phyloP scores from a whole-genome alignment of 306 rosid genomes.

The Cucurbita pepo region DNA sequence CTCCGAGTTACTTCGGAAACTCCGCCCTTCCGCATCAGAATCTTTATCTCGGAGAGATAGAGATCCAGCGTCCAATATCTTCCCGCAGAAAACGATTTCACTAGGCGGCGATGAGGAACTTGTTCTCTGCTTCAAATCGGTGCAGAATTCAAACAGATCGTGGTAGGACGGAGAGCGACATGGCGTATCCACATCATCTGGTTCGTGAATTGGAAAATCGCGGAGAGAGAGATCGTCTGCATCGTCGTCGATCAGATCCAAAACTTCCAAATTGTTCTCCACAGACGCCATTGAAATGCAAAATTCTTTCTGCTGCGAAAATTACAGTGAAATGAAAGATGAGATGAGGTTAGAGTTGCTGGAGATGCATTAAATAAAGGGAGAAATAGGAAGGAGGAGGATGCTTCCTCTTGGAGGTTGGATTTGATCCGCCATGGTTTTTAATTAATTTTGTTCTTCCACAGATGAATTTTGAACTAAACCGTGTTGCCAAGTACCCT shows the following conservation, averaged over 20 bases:
- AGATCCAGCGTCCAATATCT: not conserved
- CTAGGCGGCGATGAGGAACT: not conserved
- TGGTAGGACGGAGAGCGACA: not conserved
- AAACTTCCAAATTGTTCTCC: not conserved
- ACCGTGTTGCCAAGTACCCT: not conserved
- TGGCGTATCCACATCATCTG: not conserved
- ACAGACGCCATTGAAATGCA: not conserved
- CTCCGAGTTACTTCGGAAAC: not conserved
- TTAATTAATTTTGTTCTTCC: not conserved
- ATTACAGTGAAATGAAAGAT: not conserved
- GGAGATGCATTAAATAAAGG: not conserved
- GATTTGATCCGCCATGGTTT: not conserved
- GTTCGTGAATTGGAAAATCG: conserved; percentile 10
- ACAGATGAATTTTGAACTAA: not conserved
- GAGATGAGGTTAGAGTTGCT: not conserved
- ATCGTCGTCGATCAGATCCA: not conserved
- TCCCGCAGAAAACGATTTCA: conserved; percentile 15
- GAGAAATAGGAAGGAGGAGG: not conserved
- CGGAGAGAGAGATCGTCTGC: conserved; percentile 29
- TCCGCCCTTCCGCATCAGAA: not conserved
- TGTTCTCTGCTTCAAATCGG: not conserved
- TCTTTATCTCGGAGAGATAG: not conserved
- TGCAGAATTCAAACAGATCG: conserved; percentile 19
- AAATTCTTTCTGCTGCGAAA: not conserved
- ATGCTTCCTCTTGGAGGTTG: not conserved